Base-by-base conservation (phyloP, 306 rosid genomes). In the Fagus crenata region DNA sequence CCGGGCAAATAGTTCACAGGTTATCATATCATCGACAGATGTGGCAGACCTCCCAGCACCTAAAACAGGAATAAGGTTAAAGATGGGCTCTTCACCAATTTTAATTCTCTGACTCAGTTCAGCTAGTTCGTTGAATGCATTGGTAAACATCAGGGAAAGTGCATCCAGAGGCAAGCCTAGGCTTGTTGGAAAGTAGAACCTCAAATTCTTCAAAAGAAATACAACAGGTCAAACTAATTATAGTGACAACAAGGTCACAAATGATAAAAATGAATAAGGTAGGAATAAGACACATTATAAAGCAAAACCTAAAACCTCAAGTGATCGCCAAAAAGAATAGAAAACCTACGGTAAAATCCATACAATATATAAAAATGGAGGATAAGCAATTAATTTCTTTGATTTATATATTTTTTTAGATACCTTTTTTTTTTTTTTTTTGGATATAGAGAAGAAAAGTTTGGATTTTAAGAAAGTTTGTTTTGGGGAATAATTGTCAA, bases 51-150 rank as follows among this genome's bases (percentile, higher is more conserved):
- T 74, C 65, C 97, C 97, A 41, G 87, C 87, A 69, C 97, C 89
- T 13, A 90, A 22, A 40, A 95, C 97, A 36, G 97, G 97, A 85
- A 92, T 88, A 76, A 92, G 85, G 92, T 89, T 95, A 88, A 95
- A 89, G 87, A 87, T 85, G 77, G 91, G 90, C 53, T 87, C 91
- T 51, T 85, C 81, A 1, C 83, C 84, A 67, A 63, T 75, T 32
- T 56, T 55, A 22, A 85, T 68, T 7, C 71, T 85, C 73, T 35
- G 85, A 73, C 84, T 78, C 79, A 82, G 75, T 67, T 85, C 81
- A 18, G 88, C 85, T 4, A 90, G 86, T 82, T 92, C 96, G n/a
- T 14, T 61, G 71, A 92, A 81, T 74, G 90, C 89, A 53, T 81
- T 85, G 77, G 79, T 74, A 80, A 92, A 84, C 74, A 88, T 77